Base-by-base conservation (phyloP, 257 asterid species). In the Sherardia arvensis region DNA sequence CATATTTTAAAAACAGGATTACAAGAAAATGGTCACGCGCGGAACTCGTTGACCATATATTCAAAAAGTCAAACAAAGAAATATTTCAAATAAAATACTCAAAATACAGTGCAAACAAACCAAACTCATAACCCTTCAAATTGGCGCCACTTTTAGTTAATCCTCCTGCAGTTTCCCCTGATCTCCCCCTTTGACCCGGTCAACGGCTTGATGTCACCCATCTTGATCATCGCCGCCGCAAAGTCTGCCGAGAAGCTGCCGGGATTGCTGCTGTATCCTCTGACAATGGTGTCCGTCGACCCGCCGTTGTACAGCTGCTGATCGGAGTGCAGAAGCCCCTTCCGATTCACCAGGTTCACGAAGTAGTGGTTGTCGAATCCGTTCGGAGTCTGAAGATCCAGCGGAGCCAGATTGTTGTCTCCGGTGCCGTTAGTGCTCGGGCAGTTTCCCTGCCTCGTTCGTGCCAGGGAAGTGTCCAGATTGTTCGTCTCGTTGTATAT, bases 321-420 rank as follows among this genome's bases (percentile, higher is more conserved):
- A 55, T 92, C 99, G 23, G 97, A 89, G 59, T 89, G 96, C 38
- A 92, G 96, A n/a, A 87, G 85, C 23, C 97, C 99, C 3, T 78
- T 78, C 30, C 59, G 70, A 68, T 47, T 77, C 4, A 87, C 81
- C 2, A 92, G 89, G 78, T 85, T 77, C 38, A 47, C 70, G 85
- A 69, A 89, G 23, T 92, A 92, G 58, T 73, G 72, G 76, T 82
- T 88, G 82, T 92, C 99, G 36, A 92, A 92, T 1, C 7, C 18
- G 1, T 83, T 77, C 1, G 95, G 87, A 0, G 94, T 80, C 61
- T 78, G 95, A 1, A 75, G 36, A 64, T 92, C 99, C 54, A 92
- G 76, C 18, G 94, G 95, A 2, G 95, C 95, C 79, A 88, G 51
- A 28, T 92, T 92, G 90, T 87, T 85, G 90, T 89, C 95, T 5